Evolutionary conservation across 306 rosid species (phyloP).

Genomic region (Prunus mira): DNA sequence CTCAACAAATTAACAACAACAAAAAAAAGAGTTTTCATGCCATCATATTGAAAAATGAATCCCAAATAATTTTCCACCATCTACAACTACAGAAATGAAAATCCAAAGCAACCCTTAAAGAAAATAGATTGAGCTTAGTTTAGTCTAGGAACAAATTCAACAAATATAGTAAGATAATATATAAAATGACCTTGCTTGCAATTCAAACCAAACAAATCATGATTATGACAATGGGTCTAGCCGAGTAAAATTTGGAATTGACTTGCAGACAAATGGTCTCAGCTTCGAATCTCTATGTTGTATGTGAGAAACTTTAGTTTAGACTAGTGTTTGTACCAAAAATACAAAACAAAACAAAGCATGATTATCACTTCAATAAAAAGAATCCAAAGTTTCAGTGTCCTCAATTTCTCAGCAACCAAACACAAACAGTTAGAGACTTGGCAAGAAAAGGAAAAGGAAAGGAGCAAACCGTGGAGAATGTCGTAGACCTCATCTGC

Average conservation of each 20-base stretch:
- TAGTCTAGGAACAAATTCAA: too few relatives aligned
- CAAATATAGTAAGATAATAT: too few relatives aligned
- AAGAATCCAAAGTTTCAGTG: background rate
- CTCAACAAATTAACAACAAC: background rate
- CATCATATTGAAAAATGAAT: background rate
- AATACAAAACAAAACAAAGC: too few relatives aligned
- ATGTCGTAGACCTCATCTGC: constrained; percentile 65
- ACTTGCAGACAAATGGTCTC: too few relatives aligned
- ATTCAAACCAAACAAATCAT: too few relatives aligned
- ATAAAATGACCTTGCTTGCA: too few relatives aligned
- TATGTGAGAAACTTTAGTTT: background rate
- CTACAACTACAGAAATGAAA: background rate
- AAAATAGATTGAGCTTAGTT: background rate
- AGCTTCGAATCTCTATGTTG: too few relatives aligned
- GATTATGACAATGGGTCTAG: too few relatives aligned
- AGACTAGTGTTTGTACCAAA: too few relatives aligned
- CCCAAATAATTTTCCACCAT: background rate
- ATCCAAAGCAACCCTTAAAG: background rate
- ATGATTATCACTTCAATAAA: too few relatives aligned
- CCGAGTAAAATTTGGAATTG: too few relatives aligned
- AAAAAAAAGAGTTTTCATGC: background rate
- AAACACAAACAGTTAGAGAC: background rate
- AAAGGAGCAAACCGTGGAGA: constrained; percentile 62
- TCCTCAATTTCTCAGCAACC: background rate
- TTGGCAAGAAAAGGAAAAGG: background rate